Percentiles rank a stretch among this genome's conserved stretches.
These are phyloP conservation scores for Castanea mollissima DNA, from an alignment of 306 rosid genomes.

Conservation along the genomic window DNA sequence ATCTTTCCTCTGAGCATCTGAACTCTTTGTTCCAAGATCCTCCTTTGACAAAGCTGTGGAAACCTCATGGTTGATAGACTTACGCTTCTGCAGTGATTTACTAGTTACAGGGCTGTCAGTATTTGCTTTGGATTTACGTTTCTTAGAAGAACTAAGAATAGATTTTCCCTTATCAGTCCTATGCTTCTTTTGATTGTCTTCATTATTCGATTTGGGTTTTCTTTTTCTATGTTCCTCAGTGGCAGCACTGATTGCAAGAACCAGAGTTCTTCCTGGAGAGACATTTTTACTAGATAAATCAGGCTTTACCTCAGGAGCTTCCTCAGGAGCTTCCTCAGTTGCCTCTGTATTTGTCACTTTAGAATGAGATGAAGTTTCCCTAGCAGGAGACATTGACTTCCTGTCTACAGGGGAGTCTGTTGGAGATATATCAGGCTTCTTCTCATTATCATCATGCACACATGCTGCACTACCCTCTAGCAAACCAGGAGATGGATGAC, in stretches of 20 bases:
- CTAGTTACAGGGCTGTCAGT: slow-evolving; percentile 38
- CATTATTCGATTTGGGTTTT: slow-evolving; percentile 48
- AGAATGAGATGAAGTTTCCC: slow-evolving; percentile 50
- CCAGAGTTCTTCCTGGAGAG: slow-evolving; percentile 52
- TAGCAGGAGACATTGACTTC: slow-evolving; percentile 44
- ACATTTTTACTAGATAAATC: slow-evolving; percentile 40
- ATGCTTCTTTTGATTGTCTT: slow-evolving; percentile 55
- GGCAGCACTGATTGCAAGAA: slow-evolving; percentile 61
- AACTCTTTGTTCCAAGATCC: slow-evolving; percentile 49
- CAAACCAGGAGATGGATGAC: slow-evolving; percentile 47
- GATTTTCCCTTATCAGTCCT: slow-evolving; percentile 68
- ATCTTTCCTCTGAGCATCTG: slow-evolving; percentile 50
- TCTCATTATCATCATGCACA: slow-evolving; percentile 48
- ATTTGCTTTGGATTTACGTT: slow-evolving; percentile 36
- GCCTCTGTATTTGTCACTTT: slow-evolving; percentile 45
- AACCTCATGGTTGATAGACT: slow-evolving; percentile 45
- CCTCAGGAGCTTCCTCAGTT: slow-evolving; percentile 45
- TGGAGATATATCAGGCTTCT: slow-evolving; percentile 40
- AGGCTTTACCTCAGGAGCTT: slow-evolving; percentile 43
- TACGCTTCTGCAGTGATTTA: slow-evolving; percentile 62
- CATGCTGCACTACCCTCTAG: slow-evolving; percentile 53
- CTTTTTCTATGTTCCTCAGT: slow-evolving; percentile 59
- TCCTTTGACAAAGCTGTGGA: slow-evolving; percentile 51
- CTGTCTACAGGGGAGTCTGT: slow-evolving; percentile 36
- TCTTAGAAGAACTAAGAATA: slow-evolving; percentile 35